These are phyloP conservation scores for Epithemia pelagica DNA, from an alignment of 108 stramenopile species.

Conservation along the genomic window DNA sequence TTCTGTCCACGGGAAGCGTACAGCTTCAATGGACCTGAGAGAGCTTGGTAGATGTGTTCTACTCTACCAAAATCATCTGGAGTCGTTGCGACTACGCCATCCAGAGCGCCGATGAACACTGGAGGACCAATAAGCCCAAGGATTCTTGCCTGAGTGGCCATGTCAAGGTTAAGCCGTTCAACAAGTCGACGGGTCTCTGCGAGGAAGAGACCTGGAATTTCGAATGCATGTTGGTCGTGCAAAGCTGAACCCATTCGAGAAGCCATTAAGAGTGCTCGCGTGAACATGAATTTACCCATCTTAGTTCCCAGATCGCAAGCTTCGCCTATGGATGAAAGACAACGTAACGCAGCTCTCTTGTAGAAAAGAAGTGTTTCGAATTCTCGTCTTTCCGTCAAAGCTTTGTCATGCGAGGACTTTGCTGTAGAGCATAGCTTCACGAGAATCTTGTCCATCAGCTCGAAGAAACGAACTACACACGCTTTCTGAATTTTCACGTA, in stretches of 20 bases:
- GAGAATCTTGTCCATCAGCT: background rate
- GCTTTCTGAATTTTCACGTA: background rate
- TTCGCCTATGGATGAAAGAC: background rate
- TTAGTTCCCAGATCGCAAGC: background rate
- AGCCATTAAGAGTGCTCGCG: background rate
- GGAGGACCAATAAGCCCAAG: background rate
- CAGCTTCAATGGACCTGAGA: too few species aligned
- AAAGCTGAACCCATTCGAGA: background rate
- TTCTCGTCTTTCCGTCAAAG: background rate
- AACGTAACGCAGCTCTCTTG: background rate
- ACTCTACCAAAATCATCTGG: too few species aligned
- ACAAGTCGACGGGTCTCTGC: background rate
- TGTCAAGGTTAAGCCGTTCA: background rate
- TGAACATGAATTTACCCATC: slow-evolving; percentile 1
- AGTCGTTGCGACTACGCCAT: too few species aligned
- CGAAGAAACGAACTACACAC: background rate
- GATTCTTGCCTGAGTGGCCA: background rate
- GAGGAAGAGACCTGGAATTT: background rate
- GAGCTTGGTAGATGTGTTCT: too few species aligned
- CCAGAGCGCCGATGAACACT: background rate
- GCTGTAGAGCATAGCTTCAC: background rate
- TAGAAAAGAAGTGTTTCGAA: background rate
- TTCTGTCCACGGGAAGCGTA: too few species aligned
- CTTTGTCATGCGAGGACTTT: background rate
- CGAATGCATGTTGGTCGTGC: background rate